A percentile compares a stretch with the other conserved stretches of the same genome.
Conservation (phyloP, 352 stramenopile species). For the Pythium phragmitis region DNA sequence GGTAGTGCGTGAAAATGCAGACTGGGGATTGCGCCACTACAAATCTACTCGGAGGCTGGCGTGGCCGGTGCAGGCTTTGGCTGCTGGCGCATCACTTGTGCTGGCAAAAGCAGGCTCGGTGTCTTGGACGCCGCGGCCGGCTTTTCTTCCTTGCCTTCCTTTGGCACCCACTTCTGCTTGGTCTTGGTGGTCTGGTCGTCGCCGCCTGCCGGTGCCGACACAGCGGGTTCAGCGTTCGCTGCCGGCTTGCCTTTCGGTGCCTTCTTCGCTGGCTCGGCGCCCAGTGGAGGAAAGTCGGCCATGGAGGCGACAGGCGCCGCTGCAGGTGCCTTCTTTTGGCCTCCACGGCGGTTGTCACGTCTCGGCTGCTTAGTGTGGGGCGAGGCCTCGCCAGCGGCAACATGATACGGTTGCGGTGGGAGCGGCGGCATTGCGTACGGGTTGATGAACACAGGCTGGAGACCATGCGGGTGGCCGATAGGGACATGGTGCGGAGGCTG, state of each 20-base stretch:
- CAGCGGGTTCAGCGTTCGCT: not conserved
- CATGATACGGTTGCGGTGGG: slow-evolving; percentile 28
- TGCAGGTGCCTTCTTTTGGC: slow-evolving; percentile 1
- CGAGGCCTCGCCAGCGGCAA: slow-evolving; percentile 9
- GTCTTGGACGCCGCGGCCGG: slow-evolving; percentile 5
- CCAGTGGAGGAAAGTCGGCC: slow-evolving; percentile 26
- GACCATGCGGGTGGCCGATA: slow-evolving; percentile 16
- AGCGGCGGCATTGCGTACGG: slow-evolving; percentile 23
- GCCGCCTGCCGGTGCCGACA: not conserved
- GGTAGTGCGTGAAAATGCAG: too few species aligned
- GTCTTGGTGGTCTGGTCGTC: slow-evolving; percentile 6
- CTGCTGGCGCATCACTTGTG: slow-evolving; percentile 27
- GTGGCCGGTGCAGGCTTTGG: slow-evolving; percentile 14
- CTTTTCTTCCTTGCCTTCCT: slow-evolving; percentile 8
- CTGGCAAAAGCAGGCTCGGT: slow-evolving; percentile 20
- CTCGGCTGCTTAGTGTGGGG: slow-evolving; percentile 7
- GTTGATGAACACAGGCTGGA: slow-evolving; percentile 29
- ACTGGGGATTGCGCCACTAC: too few species aligned
- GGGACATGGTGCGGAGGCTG: slow-evolving; percentile 13
- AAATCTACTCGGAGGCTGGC: not conserved
- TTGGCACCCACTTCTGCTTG: slow-evolving; percentile 22
- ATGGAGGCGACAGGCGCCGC: slow-evolving; percentile 15
- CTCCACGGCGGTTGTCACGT: not conserved
- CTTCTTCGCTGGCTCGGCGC: slow-evolving; percentile 18
- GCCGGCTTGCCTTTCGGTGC: slow-evolving; percentile 5